Evolutionary conservation across 805 yeast species (phyloP), one percentile per base, ranked within the genome.

Genomic region (Saccharomycopsis sp.): DNA sequence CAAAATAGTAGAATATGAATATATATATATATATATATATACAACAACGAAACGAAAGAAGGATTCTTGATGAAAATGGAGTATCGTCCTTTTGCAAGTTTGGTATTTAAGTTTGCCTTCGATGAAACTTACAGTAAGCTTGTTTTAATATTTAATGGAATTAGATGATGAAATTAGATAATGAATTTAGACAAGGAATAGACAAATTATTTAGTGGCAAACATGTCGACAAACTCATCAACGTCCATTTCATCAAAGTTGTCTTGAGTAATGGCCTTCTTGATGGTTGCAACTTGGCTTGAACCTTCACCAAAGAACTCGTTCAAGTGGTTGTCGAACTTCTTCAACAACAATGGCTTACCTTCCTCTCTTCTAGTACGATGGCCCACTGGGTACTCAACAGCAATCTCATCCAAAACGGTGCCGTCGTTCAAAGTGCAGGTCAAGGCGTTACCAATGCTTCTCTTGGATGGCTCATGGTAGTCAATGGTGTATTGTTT

Each of bases 371-470:
- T 65, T 56, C 80, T 69, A 49, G 61, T 60, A 50, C 70, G 65
- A 59, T 74, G 80, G 10, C 80, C 80, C 45, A 74, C 61, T 54
- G 80, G 77, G 55, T 63, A 72, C 54, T 73, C 70, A 22, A 75
- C 73, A 38, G 59, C 65, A 31, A 70, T 70, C 47, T 73, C 77
- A 41, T 69, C 73, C 13, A 73, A 54, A 2, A 60, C 57, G 3
- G 75, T 63, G 31, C 80, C 80, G 51, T 74, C 78, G 27, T 70
- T 65, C 42, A 74, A 56, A 36, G 71, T 71, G 47, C 71, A 59
- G 45, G 60, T 58, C 34, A 74, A 49, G 3, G 78, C 73, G 52
- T 74, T 74, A 30, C 77, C 77, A 49, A 74, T 74, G 47, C 61
- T 70, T 53, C 80, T 67, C 62, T 73, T 74, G 7, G 59, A 62